Conservation (phyloP, 2,329 filamentous ascomycete genomes). For the Phyllosticta paracitricarpa region DNA sequence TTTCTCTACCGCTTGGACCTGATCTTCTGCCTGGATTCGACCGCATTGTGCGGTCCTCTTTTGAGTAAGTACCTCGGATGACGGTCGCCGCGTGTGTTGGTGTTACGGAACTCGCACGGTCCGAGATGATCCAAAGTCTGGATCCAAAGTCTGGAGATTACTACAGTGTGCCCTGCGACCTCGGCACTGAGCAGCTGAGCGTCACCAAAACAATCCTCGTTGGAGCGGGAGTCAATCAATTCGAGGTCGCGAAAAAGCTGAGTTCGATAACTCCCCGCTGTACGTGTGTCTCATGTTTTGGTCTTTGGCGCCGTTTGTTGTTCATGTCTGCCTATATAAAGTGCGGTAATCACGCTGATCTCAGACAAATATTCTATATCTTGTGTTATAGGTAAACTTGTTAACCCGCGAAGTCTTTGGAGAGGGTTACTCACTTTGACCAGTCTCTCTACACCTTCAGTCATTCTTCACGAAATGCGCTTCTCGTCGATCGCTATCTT, state of each 20-base stretch:
- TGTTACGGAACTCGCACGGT: background rate
- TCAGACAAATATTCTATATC: too few relatives aligned
- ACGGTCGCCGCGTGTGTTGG: background rate
- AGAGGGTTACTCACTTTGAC: too few relatives aligned
- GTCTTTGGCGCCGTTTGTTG: background rate
- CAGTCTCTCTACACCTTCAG: too few relatives aligned
- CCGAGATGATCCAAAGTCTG: background rate
- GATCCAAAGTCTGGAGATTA: background rate
- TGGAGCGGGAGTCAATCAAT: background rate
- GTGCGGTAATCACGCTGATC: too few relatives aligned
- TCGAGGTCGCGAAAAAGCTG: background rate
- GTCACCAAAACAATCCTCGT: background rate
- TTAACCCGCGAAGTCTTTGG: too few relatives aligned
- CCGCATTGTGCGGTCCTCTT: background rate
- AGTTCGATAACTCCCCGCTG: background rate
- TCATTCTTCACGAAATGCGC: background rate
- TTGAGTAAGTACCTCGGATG: background rate
- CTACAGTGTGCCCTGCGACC: background rate
- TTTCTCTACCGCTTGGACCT: background rate
- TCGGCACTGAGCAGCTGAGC: background rate
- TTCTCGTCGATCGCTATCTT: background rate
- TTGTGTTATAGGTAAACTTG: too few relatives aligned
- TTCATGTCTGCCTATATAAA: background rate
- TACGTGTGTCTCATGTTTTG: background rate
- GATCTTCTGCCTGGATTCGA: background rate